These are phyloP conservation scores for Pleurotus platypus DNA, from an alignment of 768 basidiomycete species.

Conservation along the genomic window DNA sequence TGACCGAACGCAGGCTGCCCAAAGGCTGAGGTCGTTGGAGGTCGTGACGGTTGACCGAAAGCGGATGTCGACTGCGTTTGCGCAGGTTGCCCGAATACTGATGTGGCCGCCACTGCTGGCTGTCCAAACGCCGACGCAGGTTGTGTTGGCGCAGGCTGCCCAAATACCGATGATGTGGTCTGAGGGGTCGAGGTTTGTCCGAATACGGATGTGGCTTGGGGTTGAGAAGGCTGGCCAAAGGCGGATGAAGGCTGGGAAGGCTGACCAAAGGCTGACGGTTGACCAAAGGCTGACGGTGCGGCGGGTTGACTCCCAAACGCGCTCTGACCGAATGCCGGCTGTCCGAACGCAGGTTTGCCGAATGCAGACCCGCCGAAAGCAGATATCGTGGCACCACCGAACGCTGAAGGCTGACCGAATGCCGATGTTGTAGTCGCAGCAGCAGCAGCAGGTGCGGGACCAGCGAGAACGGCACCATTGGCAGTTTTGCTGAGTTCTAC, in stretches of 20 bases:
- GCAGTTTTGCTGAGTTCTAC: slow-evolving; percentile 31
- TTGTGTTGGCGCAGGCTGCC: slow-evolving; percentile 4
- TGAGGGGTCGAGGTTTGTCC: slow-evolving; percentile 17
- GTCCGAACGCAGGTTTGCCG: slow-evolving; percentile 32
- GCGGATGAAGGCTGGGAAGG: background rate
- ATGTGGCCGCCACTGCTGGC: slow-evolving; percentile 11
- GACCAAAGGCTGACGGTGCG: slow-evolving; percentile 25
- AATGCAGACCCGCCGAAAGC: slow-evolving; percentile 31
- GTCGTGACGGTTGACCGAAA: slow-evolving; percentile 20
- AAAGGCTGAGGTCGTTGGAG: slow-evolving; percentile 23
- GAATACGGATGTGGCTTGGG: slow-evolving; percentile 20
- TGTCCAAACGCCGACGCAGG: slow-evolving; percentile 27
- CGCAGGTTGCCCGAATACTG: slow-evolving; percentile 16
- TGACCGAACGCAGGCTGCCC: slow-evolving; percentile 12
- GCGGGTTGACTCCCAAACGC: slow-evolving; percentile 30
- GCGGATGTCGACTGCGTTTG: slow-evolving; percentile 42
- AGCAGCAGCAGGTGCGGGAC: slow-evolving; percentile 12
- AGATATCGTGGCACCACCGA: slow-evolving; percentile 19
- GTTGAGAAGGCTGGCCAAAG: background rate
- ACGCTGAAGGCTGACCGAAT: slow-evolving; percentile 25
- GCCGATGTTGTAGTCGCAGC: slow-evolving; percentile 20
- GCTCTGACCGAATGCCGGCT: slow-evolving; percentile 25
- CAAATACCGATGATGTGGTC: slow-evolving; percentile 26
- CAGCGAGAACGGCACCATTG: slow-evolving; percentile 15
- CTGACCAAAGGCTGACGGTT: slow-evolving; percentile 12